Percentiles rank a stretch among this genome's conserved stretches.
phyloP scores from a whole-genome alignment of 306 rosid genomes.

The Sesbania bispinosa region DNA sequence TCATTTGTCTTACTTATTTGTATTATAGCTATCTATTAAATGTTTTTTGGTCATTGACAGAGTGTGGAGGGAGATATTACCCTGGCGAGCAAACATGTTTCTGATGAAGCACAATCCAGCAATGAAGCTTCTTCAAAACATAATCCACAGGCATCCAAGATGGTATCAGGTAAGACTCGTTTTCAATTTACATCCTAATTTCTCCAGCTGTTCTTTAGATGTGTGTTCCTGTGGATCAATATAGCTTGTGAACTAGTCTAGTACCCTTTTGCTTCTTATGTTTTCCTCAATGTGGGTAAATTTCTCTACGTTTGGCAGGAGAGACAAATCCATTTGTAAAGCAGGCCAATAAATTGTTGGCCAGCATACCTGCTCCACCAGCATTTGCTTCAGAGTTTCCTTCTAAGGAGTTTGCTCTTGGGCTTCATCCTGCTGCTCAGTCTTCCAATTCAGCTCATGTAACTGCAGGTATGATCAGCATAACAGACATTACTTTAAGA shows the following conservation, averaged over 20 bases:
- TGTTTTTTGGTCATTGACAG: slow-evolving; percentile 32
- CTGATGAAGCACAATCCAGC: slow-evolving; percentile 38
- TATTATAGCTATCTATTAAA: slow-evolving; percentile 1
- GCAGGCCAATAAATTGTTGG: slow-evolving; percentile 54
- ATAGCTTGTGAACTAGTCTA: not conserved
- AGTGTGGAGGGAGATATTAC: slow-evolving; percentile 33
- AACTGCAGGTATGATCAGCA: slow-evolving; percentile 84
- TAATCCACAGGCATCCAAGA: slow-evolving; percentile 27
- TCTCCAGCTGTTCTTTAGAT: not conserved
- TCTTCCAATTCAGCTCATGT: slow-evolving; percentile 66
- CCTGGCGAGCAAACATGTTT: slow-evolving; percentile 27
- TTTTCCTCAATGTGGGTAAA: not conserved
- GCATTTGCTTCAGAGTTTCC: slow-evolving; percentile 81
- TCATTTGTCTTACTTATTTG: not conserved
- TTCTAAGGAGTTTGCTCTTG: slow-evolving; percentile 49
- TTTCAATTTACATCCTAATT: not conserved
- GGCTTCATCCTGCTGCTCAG: slow-evolving; percentile 48
- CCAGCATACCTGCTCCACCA: slow-evolving; percentile 75
- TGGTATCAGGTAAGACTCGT: slow-evolving; percentile 47
- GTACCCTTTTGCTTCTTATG: not conserved
- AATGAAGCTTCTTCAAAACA: slow-evolving; percentile 47
- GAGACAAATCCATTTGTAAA: slow-evolving; percentile 44
- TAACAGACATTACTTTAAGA: slow-evolving; percentile 44
- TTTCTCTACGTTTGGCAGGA: slow-evolving; percentile 37
- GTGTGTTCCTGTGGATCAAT: not conserved